Conservation (phyloP, 495 filamentous ascomycete species). For the Tuber umbilicatum region DNA sequence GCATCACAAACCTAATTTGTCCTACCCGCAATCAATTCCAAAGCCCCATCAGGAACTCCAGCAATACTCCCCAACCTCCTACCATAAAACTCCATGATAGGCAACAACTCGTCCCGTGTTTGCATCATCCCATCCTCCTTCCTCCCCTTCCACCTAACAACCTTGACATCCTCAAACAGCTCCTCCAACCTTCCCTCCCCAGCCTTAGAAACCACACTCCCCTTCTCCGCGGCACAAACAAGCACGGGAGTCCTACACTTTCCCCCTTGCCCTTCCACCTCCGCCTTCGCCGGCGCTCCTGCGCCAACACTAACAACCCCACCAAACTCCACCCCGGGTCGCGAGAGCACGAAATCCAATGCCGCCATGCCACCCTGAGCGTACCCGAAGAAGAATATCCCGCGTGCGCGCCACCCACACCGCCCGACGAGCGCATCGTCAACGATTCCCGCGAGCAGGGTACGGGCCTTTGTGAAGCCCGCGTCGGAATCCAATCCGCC, state of each 20-base stretch:
- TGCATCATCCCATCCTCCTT: slow-evolving; percentile 74
- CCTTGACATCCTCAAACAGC: slow-evolving; percentile 65
- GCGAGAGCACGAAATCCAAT: slow-evolving; percentile 49
- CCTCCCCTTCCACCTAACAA: slow-evolving; percentile 64
- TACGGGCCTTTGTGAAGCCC: slow-evolving; percentile 57
- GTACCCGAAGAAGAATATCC: slow-evolving; percentile 74
- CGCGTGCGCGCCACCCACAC: slow-evolving; percentile 62
- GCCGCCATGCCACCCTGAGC: slow-evolving; percentile 82
- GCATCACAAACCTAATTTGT: not conserved
- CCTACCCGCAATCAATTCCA: slow-evolving; percentile 21
- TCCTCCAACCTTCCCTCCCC: slow-evolving; percentile 57
- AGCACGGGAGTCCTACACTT: slow-evolving; percentile 68
- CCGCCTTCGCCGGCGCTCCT: slow-evolving; percentile 52
- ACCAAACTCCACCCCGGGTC: slow-evolving; percentile 42
- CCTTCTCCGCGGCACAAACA: slow-evolving; percentile 60
- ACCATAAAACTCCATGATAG: slow-evolving; percentile 89
- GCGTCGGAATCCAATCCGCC: slow-evolving; percentile 71
- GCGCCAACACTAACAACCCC: slow-evolving; percentile 78
- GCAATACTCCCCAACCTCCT: slow-evolving; percentile 57
- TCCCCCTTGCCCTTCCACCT: slow-evolving; percentile 25
- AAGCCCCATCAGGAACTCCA: slow-evolving; percentile 37
- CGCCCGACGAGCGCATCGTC: slow-evolving; percentile 55
- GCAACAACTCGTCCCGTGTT: slow-evolving; percentile 78
- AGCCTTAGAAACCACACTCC: slow-evolving; percentile 56
- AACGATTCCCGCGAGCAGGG: slow-evolving; percentile 52